A percentile compares a stretch with the other conserved stretches of the same genome.
Evolutionary conservation across 2,329 filamentous ascomycete genomes (phyloP).

Genomic region (Chrysoporthe puriensis): DNA sequence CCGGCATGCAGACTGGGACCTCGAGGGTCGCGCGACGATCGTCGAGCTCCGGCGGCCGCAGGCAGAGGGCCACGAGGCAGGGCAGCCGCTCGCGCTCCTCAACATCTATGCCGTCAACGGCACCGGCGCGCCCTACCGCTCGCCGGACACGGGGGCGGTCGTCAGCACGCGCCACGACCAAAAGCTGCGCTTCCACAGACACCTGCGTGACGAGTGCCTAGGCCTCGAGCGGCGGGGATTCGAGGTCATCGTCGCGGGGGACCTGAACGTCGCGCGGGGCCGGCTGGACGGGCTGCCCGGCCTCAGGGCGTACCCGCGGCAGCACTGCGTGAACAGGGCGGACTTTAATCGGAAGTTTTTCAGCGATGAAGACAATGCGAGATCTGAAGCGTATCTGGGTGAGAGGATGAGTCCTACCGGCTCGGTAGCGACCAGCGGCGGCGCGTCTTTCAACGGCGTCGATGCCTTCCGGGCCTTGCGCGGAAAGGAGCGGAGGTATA

Average conservation of each 20-base stretch:
- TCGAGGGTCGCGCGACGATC: constrained; percentile 55
- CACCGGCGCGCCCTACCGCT: constrained; percentile 49
- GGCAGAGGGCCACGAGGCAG: no score
- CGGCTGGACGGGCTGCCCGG: constrained; percentile 46
- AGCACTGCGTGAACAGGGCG: constrained; percentile 53
- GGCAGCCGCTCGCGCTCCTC: constrained; percentile 46
- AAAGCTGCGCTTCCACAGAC: constrained; percentile 52
- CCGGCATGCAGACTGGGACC: constrained; percentile 52
- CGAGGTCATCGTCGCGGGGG: constrained; percentile 52
- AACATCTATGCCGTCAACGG: constrained; percentile 60
- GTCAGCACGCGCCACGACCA: constrained; percentile 53
- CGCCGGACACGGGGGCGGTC: constrained; percentile 45
- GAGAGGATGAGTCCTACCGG: background rate
- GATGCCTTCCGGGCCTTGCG: constrained; percentile 54
- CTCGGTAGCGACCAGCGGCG: constrained; percentile 32
- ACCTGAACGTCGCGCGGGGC: constrained; percentile 54
- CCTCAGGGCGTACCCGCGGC: constrained; percentile 46
- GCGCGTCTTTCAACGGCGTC: constrained; percentile 40
- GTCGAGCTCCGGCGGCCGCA: constrained; percentile 38
- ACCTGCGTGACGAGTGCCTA: constrained; percentile 49
- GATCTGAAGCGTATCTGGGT: constrained; percentile 26
- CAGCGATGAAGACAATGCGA: constrained; percentile 30
- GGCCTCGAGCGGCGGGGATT: constrained; percentile 45
- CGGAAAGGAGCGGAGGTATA: constrained; percentile 48
- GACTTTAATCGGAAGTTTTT: constrained; percentile 57